A percentile compares a stretch with the other conserved stretches of the same genome.
These are phyloP conservation scores for Panaeolus papilionaceus DNA, from an alignment of 768 basidiomycete genomes.

Conservation along the genomic window DNA sequence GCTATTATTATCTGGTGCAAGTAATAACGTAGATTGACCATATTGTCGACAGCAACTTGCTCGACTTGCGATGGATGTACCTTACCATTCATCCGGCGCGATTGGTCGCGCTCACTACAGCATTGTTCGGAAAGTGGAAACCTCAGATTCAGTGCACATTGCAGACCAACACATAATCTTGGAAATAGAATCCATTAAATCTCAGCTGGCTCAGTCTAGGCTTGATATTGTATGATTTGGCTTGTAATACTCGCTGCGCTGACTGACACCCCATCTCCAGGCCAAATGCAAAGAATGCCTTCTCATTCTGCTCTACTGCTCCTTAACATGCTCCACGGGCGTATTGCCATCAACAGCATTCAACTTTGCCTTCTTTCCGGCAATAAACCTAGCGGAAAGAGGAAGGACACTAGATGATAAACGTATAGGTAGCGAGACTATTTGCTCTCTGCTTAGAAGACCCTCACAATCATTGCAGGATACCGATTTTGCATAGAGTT, in stretches of 20 bases:
- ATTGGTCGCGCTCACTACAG: slow-evolving; percentile 77
- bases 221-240: slow-evolving; percentile 56
- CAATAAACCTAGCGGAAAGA: slow-evolving; percentile 77
- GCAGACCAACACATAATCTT: slow-evolving; percentile 66
- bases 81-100: slow-evolving; percentile 81
- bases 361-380: slow-evolving; percentile 77
- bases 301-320: slow-evolving; percentile 74
- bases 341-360: slow-evolving; percentile 51
- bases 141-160: slow-evolving; percentile 56
- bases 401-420: slow-evolving; percentile 66
- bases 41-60: not conserved
- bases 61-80: slow-evolving; percentile 63
- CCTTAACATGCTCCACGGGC: slow-evolving; percentile 52
- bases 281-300: slow-evolving; percentile 69
- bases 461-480: slow-evolving; percentile 47
- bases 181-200: slow-evolving; percentile 65
- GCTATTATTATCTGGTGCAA: not conserved
- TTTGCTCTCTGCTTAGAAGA: slow-evolving; percentile 1
- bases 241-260: slow-evolving; percentile 16
- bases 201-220: slow-evolving; percentile 53
- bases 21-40: not conserved
- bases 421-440: slow-evolving; percentile 58
- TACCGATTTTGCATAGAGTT: slow-evolving; percentile 80
- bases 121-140: slow-evolving; percentile 77
- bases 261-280: slow-evolving; percentile 43